Base-by-base conservation (phyloP, 2,329 filamentous ascomycete species). In the Colletotrichum falcatum region DNA sequence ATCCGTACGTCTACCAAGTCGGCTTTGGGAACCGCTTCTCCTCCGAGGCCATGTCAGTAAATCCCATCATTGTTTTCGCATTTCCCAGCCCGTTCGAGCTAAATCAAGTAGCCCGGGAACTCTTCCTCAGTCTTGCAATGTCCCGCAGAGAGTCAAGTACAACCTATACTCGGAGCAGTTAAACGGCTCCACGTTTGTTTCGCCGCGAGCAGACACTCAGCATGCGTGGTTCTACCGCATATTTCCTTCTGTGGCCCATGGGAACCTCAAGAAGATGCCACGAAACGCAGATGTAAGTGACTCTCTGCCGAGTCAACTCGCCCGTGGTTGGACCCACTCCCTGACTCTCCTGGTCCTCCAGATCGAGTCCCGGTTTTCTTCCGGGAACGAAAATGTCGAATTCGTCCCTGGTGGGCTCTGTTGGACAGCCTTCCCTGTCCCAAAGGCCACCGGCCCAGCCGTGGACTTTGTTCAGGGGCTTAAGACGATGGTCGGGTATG, bases 391-490 rank as follows among this genome's bases (percentile, higher is more conserved):
- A 5, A 78, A 78, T 53, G 79, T 83, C 18, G 80, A 80, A 8
- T 79, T 79, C 16, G 77, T 82, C 7, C 77, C 81, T 14, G 79
- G 81, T 46, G 81, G 81, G 73, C 80, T 82, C 23, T 81, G 82
- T 75, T 83, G 81, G 82, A 77, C 75, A 20, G 81, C 82, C 7
- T 82, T 83, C 35, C 64, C 73, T 8, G 66, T 77, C 9, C 69
- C 69, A 4, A 37, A 37, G 37, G 42, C 16, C n/a, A 44, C 51
- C 6, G 60, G 20, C 8, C 26, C 76, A 42, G 18, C 55, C 44
- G 80, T 84, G 26, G 83, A 85, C 61, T 87, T 86, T 72, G 76
- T 83, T 14, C 77, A 84, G 67, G 85, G 85, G 7, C 77, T 87
- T 16, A 83, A 84, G 74, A 86, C 85, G 2, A 76, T 87, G 11